Percentiles rank a stretch among this genome's conserved stretches.
These are phyloP conservation scores for Globisporangium rhizosaccharum DNA, from an alignment of 352 stramenopile genomes.

Conservation along the genomic window DNA sequence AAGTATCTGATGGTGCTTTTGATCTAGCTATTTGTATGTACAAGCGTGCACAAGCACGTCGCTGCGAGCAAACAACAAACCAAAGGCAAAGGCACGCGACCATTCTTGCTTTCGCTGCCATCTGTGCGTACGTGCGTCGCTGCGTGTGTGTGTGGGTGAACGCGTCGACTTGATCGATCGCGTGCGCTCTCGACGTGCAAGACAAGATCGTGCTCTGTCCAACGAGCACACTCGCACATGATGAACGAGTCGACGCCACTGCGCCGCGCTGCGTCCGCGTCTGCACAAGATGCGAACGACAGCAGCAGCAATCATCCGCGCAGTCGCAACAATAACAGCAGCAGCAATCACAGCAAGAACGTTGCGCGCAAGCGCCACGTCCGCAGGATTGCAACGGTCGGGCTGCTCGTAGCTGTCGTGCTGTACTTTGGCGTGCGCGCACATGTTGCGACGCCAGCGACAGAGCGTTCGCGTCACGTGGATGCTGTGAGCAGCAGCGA, in stretches of 20 bases:
- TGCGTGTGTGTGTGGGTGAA: too few species aligned
- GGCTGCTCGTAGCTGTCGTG: conserved; percentile 13
- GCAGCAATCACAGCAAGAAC: conserved; percentile 5
- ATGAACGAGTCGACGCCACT: conserved; percentile 53
- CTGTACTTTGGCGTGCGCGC: conserved; percentile 11
- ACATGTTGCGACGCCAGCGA: neutral
- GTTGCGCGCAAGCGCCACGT: conserved; percentile 14
- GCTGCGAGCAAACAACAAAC: too few species aligned
- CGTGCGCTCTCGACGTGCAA: too few species aligned
- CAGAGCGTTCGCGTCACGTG: neutral
- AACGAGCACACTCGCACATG: neutral
- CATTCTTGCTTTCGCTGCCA: too few species aligned
- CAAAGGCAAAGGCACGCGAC: too few species aligned
- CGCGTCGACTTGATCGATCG: too few species aligned
- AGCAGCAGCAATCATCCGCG: conserved; percentile 6
- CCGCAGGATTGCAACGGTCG: conserved; percentile 15
- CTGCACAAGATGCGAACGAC: neutral
- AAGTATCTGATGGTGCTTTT: too few species aligned
- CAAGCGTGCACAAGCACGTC: too few species aligned
- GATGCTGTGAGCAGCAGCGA: neutral
- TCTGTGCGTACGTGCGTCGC: too few species aligned
- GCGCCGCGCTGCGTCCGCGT: conserved; percentile 21
- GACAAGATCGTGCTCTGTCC: neutral
- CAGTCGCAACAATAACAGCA: conserved; percentile 3
- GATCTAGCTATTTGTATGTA: too few species aligned